Evolutionary conservation across 371 early-diverging fungal genomes (phyloP), one percentile per base, ranked within the genome.

Genomic region (Mucor velutinosus): DNA sequence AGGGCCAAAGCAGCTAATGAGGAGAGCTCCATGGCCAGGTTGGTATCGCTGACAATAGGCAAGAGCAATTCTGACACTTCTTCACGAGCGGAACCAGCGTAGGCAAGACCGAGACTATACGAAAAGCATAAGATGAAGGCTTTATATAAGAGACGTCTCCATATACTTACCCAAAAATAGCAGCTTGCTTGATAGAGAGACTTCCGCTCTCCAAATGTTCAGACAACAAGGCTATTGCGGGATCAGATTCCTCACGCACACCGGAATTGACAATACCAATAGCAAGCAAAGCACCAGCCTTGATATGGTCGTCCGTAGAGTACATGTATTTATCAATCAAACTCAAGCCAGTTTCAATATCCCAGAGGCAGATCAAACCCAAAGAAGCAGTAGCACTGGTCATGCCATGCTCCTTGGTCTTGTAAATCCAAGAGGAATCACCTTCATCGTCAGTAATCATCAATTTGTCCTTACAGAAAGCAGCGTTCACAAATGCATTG

Each of bases 401-500:
- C 96, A 97, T 97, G 74, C 88, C 98, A 71, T 92, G 86, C 51
- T 97, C 98, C 83, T 97, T 97, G 83, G 97, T 97, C 84, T 97
- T 97, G 86, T 93, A 95, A 62, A 98, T 94, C 97, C 98, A 97
- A 45, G 82, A 80, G 49, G 79, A 80, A 64, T 86, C 87, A 30
- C 82, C 83, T 11, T 85, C 84, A n/a, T 95, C 94, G 35, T 90
- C 92, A 37, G 87, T 84, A 10, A 86, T 85, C 53, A 91, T 86
- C 56, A 99, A 88, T 82, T 96, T 98, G 73, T 99, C 99, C 23
- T 83, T 91, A 57, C 96, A 92, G 76, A 97, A 99, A 10, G 96
- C 99, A 41, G 94, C 95, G 74, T 99, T 99, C 59, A 98, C 95
- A 84, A 98, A 98, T 0, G 96, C 99, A 75, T 98, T 99, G 41